phyloP scores from a whole-genome alignment of 2,329 filamentous ascomycete genomes.

The Coniochaeta pulveracea region DNA sequence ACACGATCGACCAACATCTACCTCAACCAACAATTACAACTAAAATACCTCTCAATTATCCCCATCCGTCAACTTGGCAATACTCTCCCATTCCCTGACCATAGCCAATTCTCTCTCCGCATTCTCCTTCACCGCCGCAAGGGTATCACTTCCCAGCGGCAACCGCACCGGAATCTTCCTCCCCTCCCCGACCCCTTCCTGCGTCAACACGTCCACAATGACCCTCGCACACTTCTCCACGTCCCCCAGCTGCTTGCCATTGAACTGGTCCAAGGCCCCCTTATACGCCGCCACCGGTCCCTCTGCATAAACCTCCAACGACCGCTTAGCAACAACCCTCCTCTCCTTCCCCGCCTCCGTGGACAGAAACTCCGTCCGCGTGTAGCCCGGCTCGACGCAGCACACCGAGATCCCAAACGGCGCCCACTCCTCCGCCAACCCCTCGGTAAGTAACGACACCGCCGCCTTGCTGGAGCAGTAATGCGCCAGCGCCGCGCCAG shows the following conservation, averaged over 20 bases:
- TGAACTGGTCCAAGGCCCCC: constrained; percentile 14
- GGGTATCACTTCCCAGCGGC: constrained; percentile 39
- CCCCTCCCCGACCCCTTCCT: constrained; percentile 31
- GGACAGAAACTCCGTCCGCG: constrained; percentile 23
- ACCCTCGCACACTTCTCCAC: constrained; percentile 29
- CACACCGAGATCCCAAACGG: constrained; percentile 31
- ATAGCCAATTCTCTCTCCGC: constrained; percentile 27
- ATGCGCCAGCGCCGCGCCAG: constrained; percentile 18
- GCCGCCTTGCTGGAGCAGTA: constrained; percentile 35
- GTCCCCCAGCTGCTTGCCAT: constrained; percentile 34
- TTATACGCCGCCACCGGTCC: constrained; percentile 9
- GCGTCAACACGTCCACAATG: constrained; percentile 35
- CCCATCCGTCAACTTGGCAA: constrained; percentile 22
- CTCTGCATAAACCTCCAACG: constrained; percentile 9
- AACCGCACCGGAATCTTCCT: constrained; percentile 40
- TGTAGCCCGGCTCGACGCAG: constrained; percentile 25
- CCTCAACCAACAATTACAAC: too few relatives aligned
- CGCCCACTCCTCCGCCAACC: constrained; percentile 28
- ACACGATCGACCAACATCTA: too few relatives aligned
- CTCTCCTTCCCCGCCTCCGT: constrained; percentile 3
- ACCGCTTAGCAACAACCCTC: constrained; percentile 10
- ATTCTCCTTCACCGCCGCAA: constrained; percentile 29
- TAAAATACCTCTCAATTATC: too few relatives aligned
- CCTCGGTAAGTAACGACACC: constrained; percentile 30
- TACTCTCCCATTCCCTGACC: constrained; percentile 37